Evolutionary conservation across 352 stramenopile genomes (phyloP), one percentile per base, ranked within the genome.

Genomic region (Phytophthora pseudosyringae): DNA sequence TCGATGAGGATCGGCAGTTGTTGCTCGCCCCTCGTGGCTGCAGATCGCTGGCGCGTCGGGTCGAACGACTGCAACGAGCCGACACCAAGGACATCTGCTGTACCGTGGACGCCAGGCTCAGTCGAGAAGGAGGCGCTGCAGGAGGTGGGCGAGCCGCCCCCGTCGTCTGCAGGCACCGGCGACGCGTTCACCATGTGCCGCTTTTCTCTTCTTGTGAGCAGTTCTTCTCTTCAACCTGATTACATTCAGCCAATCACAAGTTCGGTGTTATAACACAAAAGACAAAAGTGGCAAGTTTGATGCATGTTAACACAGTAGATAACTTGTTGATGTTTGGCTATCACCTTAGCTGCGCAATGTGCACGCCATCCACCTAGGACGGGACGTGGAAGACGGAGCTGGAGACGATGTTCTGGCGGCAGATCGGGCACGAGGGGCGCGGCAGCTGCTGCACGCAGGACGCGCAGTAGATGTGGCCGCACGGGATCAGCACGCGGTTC

Each of bases 381-480:
- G 86, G 80, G 10, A 89, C 77, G 46, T 92, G 83, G 57, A 95
- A 95, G 4, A 63, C 54, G 10, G 83, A 91, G 44, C 75, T 89
- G 28, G 71, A 76, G 21, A 59, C 43, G 51, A 95, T 90, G 59
- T 68, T 53, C 45, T 91, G 67, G 31, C 86, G 80, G 36, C 86
- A 93, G 36, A 93, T 79, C 26, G 86, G 86, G 40, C 86, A 95
- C 58, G 81, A 84, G 3, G 69, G 77, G 9, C 76, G 80, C 13
- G 80, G 84, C 16, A 95, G 64, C 8, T 76, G 83, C 38, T 77
- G 58, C 16, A 93, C 71, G 49, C 88, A 95, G n/a, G 50, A 59
- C 11, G 68, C 62, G 64, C 86, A 95, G 64, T 94, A 93, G 35
- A 93, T 91, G 71, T 95, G 86, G 29, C 86, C 88, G 33, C 88